These are phyloP conservation scores for Naegleria gruberi DNA, from an alignment of 208 protist genomes.

Conservation along the genomic window DNA sequence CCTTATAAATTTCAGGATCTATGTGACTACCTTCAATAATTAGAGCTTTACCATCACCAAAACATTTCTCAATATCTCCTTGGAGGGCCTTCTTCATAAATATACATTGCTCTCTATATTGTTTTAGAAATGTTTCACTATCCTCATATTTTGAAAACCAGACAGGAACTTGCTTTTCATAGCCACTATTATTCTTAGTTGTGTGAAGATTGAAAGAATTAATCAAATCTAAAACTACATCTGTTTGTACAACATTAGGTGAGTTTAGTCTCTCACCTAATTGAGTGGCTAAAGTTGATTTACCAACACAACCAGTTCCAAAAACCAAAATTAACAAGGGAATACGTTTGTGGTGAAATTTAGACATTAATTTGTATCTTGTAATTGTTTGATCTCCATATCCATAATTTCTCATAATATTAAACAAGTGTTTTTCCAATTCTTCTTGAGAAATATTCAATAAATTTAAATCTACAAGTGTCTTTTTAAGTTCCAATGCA, in stretches of 20 bases:
- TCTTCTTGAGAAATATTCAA: constrained; percentile 4
- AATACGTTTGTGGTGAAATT: constrained; percentile 13
- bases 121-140: background rate
- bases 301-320: constrained; percentile 23
- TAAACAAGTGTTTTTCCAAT: constrained; percentile 24
- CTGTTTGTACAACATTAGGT: constrained; percentile 25
- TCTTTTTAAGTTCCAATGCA: constrained; percentile 15
- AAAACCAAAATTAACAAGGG: constrained; percentile 20
- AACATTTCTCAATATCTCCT: constrained; percentile 8
- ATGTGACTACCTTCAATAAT: background rate
- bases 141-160: background rate
- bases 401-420: background rate
- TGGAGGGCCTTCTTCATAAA: background rate
- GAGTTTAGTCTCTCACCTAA: constrained; percentile 18
- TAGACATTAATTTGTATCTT: background rate
- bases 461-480: constrained; percentile 5
- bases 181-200: background rate
- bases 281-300: constrained; percentile 3
- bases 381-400: constrained; percentile 3
- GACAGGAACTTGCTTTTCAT: background rate
- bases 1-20: background rate
- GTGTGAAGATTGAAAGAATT: background rate
- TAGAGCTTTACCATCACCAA: background rate
- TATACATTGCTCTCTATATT: constrained; percentile 1
- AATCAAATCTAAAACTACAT: constrained; percentile 10